A percentile compares a stretch with the other conserved stretches of the same genome.
Evolutionary conservation across 176 grass and related monocot genomes (phyloP).

Genomic region (Triticum urartu): DNA sequence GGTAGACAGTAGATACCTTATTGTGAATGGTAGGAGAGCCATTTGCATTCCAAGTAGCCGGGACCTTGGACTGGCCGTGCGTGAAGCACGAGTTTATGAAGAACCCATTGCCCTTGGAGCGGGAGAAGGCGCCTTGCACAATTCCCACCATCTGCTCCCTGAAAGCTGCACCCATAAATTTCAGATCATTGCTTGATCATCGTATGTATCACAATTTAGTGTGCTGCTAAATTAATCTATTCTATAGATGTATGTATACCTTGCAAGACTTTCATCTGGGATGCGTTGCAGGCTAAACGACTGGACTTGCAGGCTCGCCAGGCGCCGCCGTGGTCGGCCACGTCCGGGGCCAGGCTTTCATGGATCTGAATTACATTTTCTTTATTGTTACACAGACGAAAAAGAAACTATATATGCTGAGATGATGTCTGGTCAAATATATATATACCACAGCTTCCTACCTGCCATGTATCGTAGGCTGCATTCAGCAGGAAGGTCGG

Average conservation of each 20-base stretch:
- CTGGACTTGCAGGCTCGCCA: slow-evolving; percentile 78
- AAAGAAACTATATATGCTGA: not conserved
- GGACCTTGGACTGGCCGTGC: slow-evolving; percentile 67
- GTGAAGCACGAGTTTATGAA: slow-evolving; percentile 93
- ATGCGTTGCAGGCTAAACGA: slow-evolving; percentile 47
- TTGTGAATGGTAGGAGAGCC: slow-evolving; percentile 52
- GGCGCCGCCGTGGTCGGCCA: slow-evolving; percentile 40
- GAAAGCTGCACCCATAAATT: slow-evolving; percentile 45
- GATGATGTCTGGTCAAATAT: not conserved
- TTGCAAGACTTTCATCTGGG: slow-evolving; percentile 74
- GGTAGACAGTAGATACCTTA: slow-evolving; percentile 37
- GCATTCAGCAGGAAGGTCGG: slow-evolving; percentile 82
- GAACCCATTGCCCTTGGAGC: slow-evolving; percentile 44
- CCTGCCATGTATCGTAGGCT: slow-evolving; percentile 93
- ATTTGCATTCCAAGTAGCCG: slow-evolving; percentile 42
- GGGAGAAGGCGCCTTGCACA: slow-evolving; percentile 38
- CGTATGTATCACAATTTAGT: not conserved
- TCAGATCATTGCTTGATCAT: not conserved
- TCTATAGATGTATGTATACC: slow-evolving; percentile 16
- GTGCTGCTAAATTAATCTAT: not conserved
- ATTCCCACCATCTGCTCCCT: slow-evolving; percentile 66
- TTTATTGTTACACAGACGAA: not conserved
- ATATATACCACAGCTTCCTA: not conserved
- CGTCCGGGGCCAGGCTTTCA: slow-evolving; percentile 54
- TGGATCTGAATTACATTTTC: slow-evolving; percentile 43